Percentiles rank a stretch among this genome's conserved stretches.
Evolutionary conservation across 2,329 filamentous ascomycete genomes (phyloP).

Genomic region (Neopestalotiopsis clavispora): DNA sequence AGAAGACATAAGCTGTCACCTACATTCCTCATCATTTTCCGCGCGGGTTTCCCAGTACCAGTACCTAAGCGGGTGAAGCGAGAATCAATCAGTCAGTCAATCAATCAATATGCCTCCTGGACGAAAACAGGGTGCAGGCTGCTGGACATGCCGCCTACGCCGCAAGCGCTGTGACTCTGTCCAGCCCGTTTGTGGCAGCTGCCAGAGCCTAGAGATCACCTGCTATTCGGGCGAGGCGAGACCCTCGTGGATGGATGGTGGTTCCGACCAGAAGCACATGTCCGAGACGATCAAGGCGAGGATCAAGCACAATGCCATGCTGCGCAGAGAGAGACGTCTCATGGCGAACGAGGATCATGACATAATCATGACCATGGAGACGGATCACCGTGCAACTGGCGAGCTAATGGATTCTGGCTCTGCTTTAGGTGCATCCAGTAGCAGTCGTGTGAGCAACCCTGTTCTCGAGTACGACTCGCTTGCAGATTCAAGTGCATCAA

Average conservation of each 20-base stretch:
- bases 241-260: constrained; percentile 10
- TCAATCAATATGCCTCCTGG: constrained; percentile 1
- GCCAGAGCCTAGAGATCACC: not conserved
- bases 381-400: not conserved
- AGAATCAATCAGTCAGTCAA: not conserved
- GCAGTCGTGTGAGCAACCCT: not conserved
- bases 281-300: not conserved
- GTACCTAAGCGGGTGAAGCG: not conserved
- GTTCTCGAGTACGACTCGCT: not conserved
- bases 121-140: constrained; percentile 9
- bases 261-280: not conserved
- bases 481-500: not conserved
- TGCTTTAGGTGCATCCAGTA: not conserved
- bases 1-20: too few relatives aligned
- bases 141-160: constrained; percentile 11
- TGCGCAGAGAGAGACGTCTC: constrained; percentile 8
- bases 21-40: not conserved
- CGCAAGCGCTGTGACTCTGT: constrained; percentile 1
- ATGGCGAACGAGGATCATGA: not conserved
- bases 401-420: not conserved
- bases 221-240: not conserved
- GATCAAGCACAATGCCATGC: constrained; percentile 7
- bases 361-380: constrained; percentile 1
- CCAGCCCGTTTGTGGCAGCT: not conserved
- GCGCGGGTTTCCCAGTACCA: not conserved